Evolutionary conservation across 2,329 filamentous ascomycete genomes (phyloP).

Genomic region (Laburnicola sp.): DNA sequence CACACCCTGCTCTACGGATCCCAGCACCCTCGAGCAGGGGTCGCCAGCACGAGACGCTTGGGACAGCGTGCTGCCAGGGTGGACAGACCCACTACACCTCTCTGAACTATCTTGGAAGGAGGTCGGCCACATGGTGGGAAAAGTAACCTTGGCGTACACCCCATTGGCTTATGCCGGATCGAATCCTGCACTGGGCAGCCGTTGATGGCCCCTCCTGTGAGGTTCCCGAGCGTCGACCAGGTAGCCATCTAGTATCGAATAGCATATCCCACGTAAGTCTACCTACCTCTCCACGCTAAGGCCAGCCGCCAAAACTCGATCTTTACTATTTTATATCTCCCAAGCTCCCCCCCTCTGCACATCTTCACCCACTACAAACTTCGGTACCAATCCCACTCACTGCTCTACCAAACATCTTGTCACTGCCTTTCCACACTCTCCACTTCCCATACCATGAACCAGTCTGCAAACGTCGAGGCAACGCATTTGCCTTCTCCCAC

Average conservation of each 20-base stretch:
- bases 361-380: slow-evolving; percentile 9
- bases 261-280: slow-evolving; percentile 32
- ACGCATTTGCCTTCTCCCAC: slow-evolving; percentile 17
- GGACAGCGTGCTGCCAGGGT: slow-evolving; percentile 17
- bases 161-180: slow-evolving; percentile 22
- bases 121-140: slow-evolving; percentile 20
- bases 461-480: slow-evolving; percentile 15
- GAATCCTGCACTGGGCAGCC: slow-evolving; percentile 34
- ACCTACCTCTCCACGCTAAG: slow-evolving; percentile 17
- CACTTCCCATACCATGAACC: slow-evolving; percentile 22
- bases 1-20: slow-evolving; percentile 23
- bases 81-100: slow-evolving; percentile 19
- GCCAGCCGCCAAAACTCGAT: slow-evolving; percentile 14
- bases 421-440: slow-evolving; percentile 6
- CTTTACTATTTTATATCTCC: slow-evolving; percentile 20
- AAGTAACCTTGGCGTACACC: slow-evolving; percentile 20
- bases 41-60: slow-evolving; percentile 19
- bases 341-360: slow-evolving; percentile 8
- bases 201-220: slow-evolving; percentile 20
- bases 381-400: slow-evolving; percentile 6
- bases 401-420: slow-evolving; percentile 5
- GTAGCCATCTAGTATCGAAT: slow-evolving; percentile 15
- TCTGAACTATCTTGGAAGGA: slow-evolving; percentile 25
- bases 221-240: slow-evolving; percentile 24
- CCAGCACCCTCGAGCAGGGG: slow-evolving; percentile 18